phyloP scores from a whole-genome alignment of 108 stramenopile species.

The Fragilaria crotonensis region DNA sequence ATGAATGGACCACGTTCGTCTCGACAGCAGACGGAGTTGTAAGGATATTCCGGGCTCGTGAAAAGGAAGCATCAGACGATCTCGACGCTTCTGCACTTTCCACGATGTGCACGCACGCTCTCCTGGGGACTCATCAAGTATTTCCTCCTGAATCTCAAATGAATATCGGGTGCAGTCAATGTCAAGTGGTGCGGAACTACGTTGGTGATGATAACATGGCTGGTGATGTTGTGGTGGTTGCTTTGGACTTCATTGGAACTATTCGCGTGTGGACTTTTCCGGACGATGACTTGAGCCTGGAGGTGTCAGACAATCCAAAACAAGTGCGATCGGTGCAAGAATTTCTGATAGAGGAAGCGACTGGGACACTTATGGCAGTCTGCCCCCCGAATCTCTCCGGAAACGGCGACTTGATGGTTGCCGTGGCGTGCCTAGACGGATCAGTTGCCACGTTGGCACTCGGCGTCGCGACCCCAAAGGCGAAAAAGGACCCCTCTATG shows the following conservation, averaged over 20 bases:
- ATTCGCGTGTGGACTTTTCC: conserved; percentile 26
- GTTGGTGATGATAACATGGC: conserved; percentile 37
- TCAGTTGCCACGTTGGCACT: conserved; percentile 30
- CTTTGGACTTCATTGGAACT: conserved; percentile 24
- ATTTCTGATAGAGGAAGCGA: conserved; percentile 30
- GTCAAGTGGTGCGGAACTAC: conserved; percentile 29
- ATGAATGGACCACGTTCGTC: conserved; percentile 14
- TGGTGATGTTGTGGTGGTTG: conserved; percentile 27
- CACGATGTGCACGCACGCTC: conserved; percentile 10
- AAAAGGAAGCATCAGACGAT: conserved; percentile 13
- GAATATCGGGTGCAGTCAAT: conserved; percentile 20
- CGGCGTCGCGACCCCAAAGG: conserved; percentile 27
- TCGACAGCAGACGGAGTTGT: conserved; percentile 33
- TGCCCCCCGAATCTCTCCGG: conserved; percentile 20
- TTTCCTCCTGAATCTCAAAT: background rate
- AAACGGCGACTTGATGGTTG: conserved; percentile 25
- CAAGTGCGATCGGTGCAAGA: conserved; percentile 5
- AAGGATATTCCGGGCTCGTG: conserved; percentile 13
- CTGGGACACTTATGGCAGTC: conserved; percentile 25
- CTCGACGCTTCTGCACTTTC: conserved; percentile 34
- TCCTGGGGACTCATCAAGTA: conserved; percentile 8
- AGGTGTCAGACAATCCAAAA: background rate
- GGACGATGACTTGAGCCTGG: conserved; percentile 13
- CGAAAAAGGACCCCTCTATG: conserved; percentile 15
- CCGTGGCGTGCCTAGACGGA: conserved; percentile 40